A percentile compares a stretch with the other conserved stretches of the same genome.
Evolutionary conservation across 371 early-diverging fungal species (phyloP).

Genomic region (Phascolomyces articulosus): DNA sequence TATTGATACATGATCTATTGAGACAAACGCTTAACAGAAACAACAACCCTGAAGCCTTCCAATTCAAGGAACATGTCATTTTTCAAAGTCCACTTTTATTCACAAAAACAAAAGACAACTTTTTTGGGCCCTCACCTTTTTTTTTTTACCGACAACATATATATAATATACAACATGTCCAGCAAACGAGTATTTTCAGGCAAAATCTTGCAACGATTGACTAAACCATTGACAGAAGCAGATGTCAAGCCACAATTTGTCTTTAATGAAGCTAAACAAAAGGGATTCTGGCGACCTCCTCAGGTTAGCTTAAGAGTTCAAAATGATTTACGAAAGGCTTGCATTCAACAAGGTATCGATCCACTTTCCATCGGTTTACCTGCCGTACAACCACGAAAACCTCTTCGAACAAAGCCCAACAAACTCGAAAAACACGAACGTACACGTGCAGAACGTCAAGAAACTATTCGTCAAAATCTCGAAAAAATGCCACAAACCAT

Average conservation of each 20-base stretch:
- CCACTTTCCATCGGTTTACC: constrained; percentile 58
- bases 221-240: constrained; percentile 39
- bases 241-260: constrained; percentile 58
- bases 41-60: too few relatives aligned
- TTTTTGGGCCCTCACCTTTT: too few relatives aligned
- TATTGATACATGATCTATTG: too few relatives aligned
- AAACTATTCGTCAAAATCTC: constrained; percentile 43
- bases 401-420: constrained; percentile 57
- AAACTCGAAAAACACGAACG: constrained; percentile 72
- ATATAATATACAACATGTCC: constrained; percentile 23
- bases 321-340: constrained; percentile 67
- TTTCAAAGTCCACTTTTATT: too few relatives aligned
- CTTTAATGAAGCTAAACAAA: constrained; percentile 41
- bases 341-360: constrained; percentile 54
- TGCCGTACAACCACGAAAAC: constrained; percentile 25
- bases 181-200: constrained; percentile 37
- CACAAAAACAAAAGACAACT: too few relatives aligned
- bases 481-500: constrained; percentile 56
- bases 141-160: background rate
- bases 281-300: constrained; percentile 61
- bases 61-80: too few relatives aligned
- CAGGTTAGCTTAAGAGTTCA: constrained; percentile 59
- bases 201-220: constrained; percentile 31
- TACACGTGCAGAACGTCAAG: constrained; percentile 55
- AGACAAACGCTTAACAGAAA: too few relatives aligned